A percentile compares a stretch with the other conserved stretches of the same genome.
Evolutionary conservation across 306 rosid genomes (phyloP).

Genomic region (Mucuna pruriens): DNA sequence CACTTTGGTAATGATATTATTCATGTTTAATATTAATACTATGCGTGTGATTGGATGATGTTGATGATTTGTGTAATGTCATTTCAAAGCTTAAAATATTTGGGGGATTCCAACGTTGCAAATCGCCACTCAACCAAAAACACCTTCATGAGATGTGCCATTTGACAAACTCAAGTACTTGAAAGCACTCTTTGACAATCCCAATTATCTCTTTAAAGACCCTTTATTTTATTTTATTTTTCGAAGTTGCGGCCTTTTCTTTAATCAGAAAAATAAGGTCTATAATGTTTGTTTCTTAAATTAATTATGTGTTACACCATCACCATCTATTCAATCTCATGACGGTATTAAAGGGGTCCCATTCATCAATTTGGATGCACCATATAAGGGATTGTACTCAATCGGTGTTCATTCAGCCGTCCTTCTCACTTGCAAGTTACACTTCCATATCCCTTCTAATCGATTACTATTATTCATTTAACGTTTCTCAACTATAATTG

Average conservation of each 20-base stretch:
- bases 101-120: constrained; percentile 49
- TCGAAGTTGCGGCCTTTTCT: background rate
- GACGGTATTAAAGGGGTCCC: constrained; percentile 38
- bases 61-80: constrained; percentile 38
- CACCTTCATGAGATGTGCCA: constrained; percentile 49
- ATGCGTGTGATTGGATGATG: background rate
- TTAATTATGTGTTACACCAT: constrained; percentile 36
- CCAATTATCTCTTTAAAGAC: constrained; percentile 45
- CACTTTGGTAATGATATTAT: constrained; percentile 38
- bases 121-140: constrained; percentile 48
- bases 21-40: background rate
- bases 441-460: constrained; percentile 17
- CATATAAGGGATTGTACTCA: constrained; percentile 16
- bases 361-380: constrained; percentile 43
- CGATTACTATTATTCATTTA: background rate
- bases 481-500: background rate
- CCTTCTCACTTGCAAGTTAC: constrained; percentile 17
- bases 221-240: background rate
- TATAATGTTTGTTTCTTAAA: background rate
- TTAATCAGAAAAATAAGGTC: constrained; percentile 1
- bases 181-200: constrained; percentile 52
- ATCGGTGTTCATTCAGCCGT: background rate
- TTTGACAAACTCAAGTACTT: constrained; percentile 37
- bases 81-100: constrained; percentile 24
- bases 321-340: constrained; percentile 46